These are phyloP conservation scores for Tubosaeta sp. DNA, from an alignment of 768 basidiomycete genomes.

Conservation along the genomic window DNA sequence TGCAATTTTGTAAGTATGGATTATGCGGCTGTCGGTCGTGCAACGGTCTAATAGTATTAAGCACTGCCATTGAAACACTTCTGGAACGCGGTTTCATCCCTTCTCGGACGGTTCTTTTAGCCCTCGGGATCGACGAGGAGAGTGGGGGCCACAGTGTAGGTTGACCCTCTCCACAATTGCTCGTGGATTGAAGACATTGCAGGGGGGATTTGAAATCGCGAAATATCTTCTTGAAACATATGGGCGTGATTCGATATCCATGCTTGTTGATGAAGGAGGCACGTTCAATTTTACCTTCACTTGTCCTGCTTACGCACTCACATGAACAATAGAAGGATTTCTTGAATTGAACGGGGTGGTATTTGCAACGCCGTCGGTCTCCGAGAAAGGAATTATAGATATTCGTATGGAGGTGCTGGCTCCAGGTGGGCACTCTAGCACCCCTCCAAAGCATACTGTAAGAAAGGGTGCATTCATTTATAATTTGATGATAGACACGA, in stretches of 20 bases:
- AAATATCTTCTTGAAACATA: constrained; percentile 39
- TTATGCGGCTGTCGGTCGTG: neutral
- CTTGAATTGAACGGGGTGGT: constrained; percentile 26
- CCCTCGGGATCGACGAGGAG: constrained; percentile 45
- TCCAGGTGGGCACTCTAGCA: constrained; percentile 53
- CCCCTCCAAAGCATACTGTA: constrained; percentile 47
- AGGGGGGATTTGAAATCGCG: constrained; percentile 43
- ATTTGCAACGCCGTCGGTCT: constrained; percentile 29
- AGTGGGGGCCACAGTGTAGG: constrained; percentile 36
- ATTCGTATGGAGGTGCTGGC: constrained; percentile 40
- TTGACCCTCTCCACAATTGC: neutral
- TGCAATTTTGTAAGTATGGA: constrained; percentile 28
- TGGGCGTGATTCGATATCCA: constrained; percentile 45
- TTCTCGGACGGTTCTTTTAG: constrained; percentile 28
- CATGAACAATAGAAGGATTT: constrained; percentile 24
- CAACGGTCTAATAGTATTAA: neutral
- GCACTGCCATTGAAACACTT: constrained; percentile 26
- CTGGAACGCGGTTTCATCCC: constrained; percentile 27
- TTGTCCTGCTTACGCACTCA: neutral
- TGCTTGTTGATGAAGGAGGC: constrained; percentile 60
- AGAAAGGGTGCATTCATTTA: too few relatives aligned
- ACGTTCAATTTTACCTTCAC: neutral
- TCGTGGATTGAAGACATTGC: neutral
- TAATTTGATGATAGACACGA: too few relatives aligned
- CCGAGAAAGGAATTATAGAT: constrained; percentile 44